Evolutionary conservation across 2,329 filamentous ascomycete species (phyloP), one percentile per base, ranked within the genome.

Genomic region (Bisporella sp.): DNA sequence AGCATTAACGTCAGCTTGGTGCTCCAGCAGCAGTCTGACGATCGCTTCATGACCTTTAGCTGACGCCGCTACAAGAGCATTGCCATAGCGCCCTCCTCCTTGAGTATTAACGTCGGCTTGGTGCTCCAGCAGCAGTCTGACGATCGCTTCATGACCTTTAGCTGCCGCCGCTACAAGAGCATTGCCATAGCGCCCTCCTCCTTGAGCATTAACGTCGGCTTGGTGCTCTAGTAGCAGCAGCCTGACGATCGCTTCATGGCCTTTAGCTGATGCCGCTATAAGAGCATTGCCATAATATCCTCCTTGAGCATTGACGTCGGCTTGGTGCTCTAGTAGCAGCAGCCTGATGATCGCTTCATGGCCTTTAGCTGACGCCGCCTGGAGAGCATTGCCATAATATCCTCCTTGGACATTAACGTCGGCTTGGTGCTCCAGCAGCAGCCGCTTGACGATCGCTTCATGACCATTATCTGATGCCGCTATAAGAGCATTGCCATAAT

Each of bases 181-280:
- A 48, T 44, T 54, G 11, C 49, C 45, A 41, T 51, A 54, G 5
- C 31, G 13, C 5, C 52, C 52, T 45, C 52, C 52, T 45, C 48
- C 31, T 31, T 48, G 28, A 4, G 41, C 11, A 48, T 54, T 52
- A 2, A 51, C 40, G 49, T 54, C 41, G 41, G 49, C 52, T 13
- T 45, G 45, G 12, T 6, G 5, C 5, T 49, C 37, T 4, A 54
- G 45, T 4, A 54, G 45, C 4, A 46, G n/a, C 41, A 41, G 5
- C 5, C 48, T 32, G 11, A 35, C 33, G 29, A 21, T 1, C 12
- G 12, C 32, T 9, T 47, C 40, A 12, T 42, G 8, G 2, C 45
- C 47, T 7, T 2, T 3, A 42, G 42, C 42, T 41, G 39, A 32
- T 12, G 52, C 52, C 5, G 52, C 52, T 1, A 30, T 42, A 1